phyloP scores from a whole-genome alignment of 2,329 filamentous ascomycete genomes.

The Fusarium albosuccineum region DNA sequence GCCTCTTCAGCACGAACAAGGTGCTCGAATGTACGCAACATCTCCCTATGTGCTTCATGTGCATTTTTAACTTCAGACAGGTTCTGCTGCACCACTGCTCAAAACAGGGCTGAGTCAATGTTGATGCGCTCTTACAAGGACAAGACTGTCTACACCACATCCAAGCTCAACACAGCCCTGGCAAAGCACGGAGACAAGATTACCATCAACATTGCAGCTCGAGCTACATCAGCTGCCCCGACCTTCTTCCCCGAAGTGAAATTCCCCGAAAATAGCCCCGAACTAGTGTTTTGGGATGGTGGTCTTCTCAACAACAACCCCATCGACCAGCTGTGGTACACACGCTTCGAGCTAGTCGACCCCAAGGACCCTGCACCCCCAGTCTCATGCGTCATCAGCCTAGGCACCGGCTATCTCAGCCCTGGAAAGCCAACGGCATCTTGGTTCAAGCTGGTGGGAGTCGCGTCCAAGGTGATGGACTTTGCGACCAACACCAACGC shows the following conservation, averaged over 20 bases:
- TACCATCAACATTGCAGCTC: constrained; percentile 37
- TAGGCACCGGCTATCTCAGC: constrained; percentile 29
- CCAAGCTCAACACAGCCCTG: constrained; percentile 28
- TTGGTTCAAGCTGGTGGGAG: constrained; percentile 27
- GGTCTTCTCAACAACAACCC: constrained; percentile 40
- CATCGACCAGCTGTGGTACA: constrained; percentile 38
- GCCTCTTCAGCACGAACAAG: constrained; percentile 16
- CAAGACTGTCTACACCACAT: constrained; percentile 18
- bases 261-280: constrained; percentile 15
- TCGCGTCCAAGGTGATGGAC: constrained; percentile 33
- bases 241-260: constrained; percentile 36
- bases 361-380: constrained; percentile 1
- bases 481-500: constrained; percentile 40
- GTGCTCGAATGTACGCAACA: no score
- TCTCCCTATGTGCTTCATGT: not conserved
- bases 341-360: constrained; percentile 33
- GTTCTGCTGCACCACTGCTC: constrained; percentile 23
- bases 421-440: constrained; percentile 9
- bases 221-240: constrained; percentile 35
- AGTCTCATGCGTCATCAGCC: constrained; percentile 30
- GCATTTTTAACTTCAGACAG: not conserved
- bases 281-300: constrained; percentile 34
- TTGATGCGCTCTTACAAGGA: constrained; percentile 31
- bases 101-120: constrained; percentile 35
- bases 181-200: constrained; percentile 15